Evolutionary conservation across 495 filamentous ascomycete genomes (phyloP), one percentile per base, ranked within the genome.

Genomic region (Aspergillus cristatus): DNA sequence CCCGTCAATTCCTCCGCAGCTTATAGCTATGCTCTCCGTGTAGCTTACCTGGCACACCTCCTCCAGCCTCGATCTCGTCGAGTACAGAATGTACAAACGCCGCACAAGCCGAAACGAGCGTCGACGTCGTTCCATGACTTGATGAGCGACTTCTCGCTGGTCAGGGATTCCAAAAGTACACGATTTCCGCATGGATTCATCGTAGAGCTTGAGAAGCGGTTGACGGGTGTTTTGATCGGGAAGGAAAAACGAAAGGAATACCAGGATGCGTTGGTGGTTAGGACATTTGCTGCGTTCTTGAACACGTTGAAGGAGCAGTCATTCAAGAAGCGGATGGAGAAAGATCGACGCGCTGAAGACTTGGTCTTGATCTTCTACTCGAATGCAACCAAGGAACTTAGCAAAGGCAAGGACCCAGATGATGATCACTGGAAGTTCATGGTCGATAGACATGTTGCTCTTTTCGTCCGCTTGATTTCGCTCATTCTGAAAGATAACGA

Each of bases 351-450:
- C 50, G 80, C 94, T 14, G 93, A 99, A 58, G 88, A 94, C 48
- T 62, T 90, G 20, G 73, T 90, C 25, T 69, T 90, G 28, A 97
- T 81, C 49, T 97, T 81, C 66, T 96, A 78, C 72, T 95, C 75
- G 45, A 89, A 81, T 66, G 93, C 81, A 45, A 87, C 84, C 22
- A 95, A 94, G 62, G 90, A 94, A 34, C 67, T 95, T 42, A 55
- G 67, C 35, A 88, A 88, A 42, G 84, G 86, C 32, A 90, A 86
- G 55, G 61, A 75, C 4, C 70, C 77, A 1, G 81, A 82, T n/a
- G 89, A 96, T 60, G 84, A 93, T 54, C 75, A 75, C 28, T 97
- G 89, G 87, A 95, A 87, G 62, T 68, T 82, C 30, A 80, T 97
- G 62, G 87, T 91, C 10, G 93, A 99, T 52, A 74, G 89, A 35